A percentile compares a stretch with the other conserved stretches of the same genome.
Evolutionary conservation across 768 basidiomycete genomes (phyloP).

Genomic region (Nidula microcarpa): DNA sequence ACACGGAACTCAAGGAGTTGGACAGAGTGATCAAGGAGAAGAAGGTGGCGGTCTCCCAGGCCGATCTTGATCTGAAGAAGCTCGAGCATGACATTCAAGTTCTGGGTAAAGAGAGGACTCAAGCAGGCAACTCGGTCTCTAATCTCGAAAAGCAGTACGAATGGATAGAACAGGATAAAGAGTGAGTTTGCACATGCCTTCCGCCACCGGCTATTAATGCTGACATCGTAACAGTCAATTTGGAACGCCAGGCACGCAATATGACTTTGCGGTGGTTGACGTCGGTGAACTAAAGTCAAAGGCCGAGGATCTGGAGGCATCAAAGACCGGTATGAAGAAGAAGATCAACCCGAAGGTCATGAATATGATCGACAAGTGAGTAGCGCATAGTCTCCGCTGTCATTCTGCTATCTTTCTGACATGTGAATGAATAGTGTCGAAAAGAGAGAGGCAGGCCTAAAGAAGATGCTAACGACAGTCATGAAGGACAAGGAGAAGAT

Average conservation of each 20-base stretch:
- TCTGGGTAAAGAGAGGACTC: slow-evolving; percentile 61
- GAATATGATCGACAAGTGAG: slow-evolving; percentile 92
- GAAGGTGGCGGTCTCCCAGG: slow-evolving; percentile 64
- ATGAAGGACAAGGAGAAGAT: slow-evolving; percentile 94
- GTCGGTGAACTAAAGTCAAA: slow-evolving; percentile 56
- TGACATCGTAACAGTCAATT: slow-evolving; percentile 58
- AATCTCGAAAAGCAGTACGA: slow-evolving; percentile 78
- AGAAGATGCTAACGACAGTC: slow-evolving; percentile 86
- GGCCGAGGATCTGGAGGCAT: slow-evolving; percentile 69
- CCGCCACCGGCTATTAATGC: background rate
- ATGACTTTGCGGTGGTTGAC: slow-evolving; percentile 73
- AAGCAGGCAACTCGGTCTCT: slow-evolving; percentile 46
- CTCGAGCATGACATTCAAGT: slow-evolving; percentile 66
- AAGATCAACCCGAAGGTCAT: slow-evolving; percentile 95
- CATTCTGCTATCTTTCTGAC: background rate
- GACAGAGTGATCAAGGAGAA: slow-evolving; percentile 80
- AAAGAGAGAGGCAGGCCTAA: slow-evolving; percentile 84
- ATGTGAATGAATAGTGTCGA: slow-evolving; percentile 61
- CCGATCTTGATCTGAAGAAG: slow-evolving; percentile 61
- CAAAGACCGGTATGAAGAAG: slow-evolving; percentile 88
- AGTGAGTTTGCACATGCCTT: slow-evolving; percentile 47
- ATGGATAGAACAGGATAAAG: slow-evolving; percentile 88
- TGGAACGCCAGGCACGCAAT: slow-evolving; percentile 75
- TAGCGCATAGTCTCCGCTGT: slow-evolving; percentile 5
- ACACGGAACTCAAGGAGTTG: slow-evolving; percentile 81